phyloP scores from a whole-genome alignment of 768 basidiomycete genomes.

The Tylopilus balloui region DNA sequence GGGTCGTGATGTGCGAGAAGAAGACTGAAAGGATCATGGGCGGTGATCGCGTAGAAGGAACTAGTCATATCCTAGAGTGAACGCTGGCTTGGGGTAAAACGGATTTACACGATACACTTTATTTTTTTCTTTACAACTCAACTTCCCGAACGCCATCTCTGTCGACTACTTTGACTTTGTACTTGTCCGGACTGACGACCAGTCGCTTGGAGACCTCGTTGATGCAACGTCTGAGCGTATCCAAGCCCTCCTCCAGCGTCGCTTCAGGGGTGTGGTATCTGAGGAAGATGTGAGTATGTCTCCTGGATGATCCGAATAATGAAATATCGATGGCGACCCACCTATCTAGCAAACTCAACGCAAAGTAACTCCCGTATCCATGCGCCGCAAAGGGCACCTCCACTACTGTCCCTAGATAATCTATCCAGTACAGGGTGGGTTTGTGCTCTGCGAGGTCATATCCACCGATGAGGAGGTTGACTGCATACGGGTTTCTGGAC shows the following conservation, averaged over 20 bases:
- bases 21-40: constrained; percentile 51
- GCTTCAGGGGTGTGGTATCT: constrained; percentile 93
- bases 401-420: constrained; percentile 88
- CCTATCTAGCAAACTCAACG: constrained; percentile 88
- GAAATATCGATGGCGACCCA: constrained; percentile 28
- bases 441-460: constrained; percentile 73
- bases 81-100: neutral
- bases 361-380: constrained; percentile 93
- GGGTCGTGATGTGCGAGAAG: constrained; percentile 46
- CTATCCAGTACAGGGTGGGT: constrained; percentile 91
- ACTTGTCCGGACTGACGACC: constrained; percentile 73
- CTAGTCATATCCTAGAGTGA: constrained; percentile 21
- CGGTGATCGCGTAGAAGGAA: constrained; percentile 43
- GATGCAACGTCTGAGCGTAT: constrained; percentile 79
- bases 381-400: constrained; percentile 92
- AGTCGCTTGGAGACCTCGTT: constrained; percentile 82
- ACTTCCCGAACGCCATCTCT: constrained; percentile 84
- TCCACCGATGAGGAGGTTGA: constrained; percentile 91
- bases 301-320: neutral
- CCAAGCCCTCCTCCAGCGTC: constrained; percentile 79
- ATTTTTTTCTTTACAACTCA: constrained; percentile 47
- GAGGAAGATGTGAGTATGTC: neutral
- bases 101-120: constrained; percentile 4
- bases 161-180: constrained; percentile 89
- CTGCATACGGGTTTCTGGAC: constrained; percentile 81